Percentiles rank a stretch among this genome's conserved stretches.
These are phyloP conservation scores for Wickerhamiella kazuoi DNA, from an alignment of 805 yeast genomes.

Conservation along the genomic window DNA sequence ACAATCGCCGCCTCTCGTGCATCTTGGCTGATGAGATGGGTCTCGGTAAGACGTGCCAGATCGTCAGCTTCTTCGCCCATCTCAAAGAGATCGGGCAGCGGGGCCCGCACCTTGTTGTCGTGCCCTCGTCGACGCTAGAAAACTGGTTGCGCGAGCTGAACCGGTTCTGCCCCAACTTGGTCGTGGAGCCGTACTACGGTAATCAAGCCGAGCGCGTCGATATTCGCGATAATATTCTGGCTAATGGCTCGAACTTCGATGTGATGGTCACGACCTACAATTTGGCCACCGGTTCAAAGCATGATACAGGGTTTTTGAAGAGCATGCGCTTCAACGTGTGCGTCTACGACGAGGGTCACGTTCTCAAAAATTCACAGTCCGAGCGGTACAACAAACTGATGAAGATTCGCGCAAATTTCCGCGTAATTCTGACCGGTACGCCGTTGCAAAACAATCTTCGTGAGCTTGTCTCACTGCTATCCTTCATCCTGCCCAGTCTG, in stretches of 20 bases:
- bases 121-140: slow-evolving; percentile 91
- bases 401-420: slow-evolving; percentile 66
- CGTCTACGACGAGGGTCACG: slow-evolving; percentile 95
- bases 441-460: slow-evolving; percentile 86
- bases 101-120: slow-evolving; percentile 87
- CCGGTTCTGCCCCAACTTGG: slow-evolving; percentile 64
- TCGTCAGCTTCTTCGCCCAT: slow-evolving; percentile 77
- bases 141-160: slow-evolving; percentile 93
- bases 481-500: slow-evolving; percentile 73
- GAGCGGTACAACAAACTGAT: slow-evolving; percentile 79
- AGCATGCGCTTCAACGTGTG: slow-evolving; percentile 65
- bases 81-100: slow-evolving; percentile 45
- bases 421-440: slow-evolving; percentile 85
- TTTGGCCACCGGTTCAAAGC: slow-evolving; percentile 71
- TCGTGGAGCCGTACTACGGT: slow-evolving; percentile 89
- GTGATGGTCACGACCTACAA: slow-evolving; percentile 90
- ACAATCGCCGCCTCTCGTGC: slow-evolving; percentile 66
- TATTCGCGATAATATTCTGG: slow-evolving; percentile 48
- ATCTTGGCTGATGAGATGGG: slow-evolving; percentile 98
- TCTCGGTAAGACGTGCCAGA: slow-evolving; percentile 91
- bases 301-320: slow-evolving; percentile 64
- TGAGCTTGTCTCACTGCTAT: slow-evolving; percentile 76
- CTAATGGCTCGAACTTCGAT: slow-evolving; percentile 43
- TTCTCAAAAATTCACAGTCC: slow-evolving; percentile 75
- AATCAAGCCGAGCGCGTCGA: slow-evolving; percentile 70